phyloP scores from a whole-genome alignment of 768 basidiomycete species.

The Phanerochaete sordida region DNA sequence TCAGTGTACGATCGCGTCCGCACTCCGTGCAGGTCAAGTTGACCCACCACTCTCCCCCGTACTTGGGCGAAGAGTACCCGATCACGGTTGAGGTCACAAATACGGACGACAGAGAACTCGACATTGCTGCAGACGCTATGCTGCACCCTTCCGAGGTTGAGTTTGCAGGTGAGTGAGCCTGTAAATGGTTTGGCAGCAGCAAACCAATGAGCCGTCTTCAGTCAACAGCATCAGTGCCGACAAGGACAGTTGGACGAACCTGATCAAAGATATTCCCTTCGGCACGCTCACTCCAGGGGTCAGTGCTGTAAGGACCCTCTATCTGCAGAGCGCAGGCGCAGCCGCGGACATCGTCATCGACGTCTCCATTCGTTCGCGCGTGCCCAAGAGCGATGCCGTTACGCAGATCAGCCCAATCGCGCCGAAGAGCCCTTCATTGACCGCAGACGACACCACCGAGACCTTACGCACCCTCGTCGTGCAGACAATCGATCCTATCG shows the following conservation, averaged over 20 bases:
- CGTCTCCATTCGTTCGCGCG: constrained; percentile 69
- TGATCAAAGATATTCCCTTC: constrained; percentile 72
- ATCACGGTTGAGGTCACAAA: constrained; percentile 71
- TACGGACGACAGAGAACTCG: constrained; percentile 63
- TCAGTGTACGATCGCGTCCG: constrained; percentile 59
- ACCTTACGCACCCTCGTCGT: constrained; percentile 64
- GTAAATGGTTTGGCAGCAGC: neutral
- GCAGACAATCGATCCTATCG: constrained; percentile 62
- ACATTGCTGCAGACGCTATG: constrained; percentile 68
- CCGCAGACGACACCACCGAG: constrained; percentile 46
- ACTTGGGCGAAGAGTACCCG: constrained; percentile 77
- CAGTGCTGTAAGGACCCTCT: constrained; percentile 56
- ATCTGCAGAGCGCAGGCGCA: constrained; percentile 57
- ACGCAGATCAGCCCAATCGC: constrained; percentile 10
- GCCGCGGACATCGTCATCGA: constrained; percentile 75
- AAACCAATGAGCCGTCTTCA: constrained; percentile 20
- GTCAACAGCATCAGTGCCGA: constrained; percentile 62
- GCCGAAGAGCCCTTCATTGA: constrained; percentile 25
- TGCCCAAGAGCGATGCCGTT: constrained; percentile 17
- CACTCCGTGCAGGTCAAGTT: constrained; percentile 56
- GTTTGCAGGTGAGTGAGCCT: constrained; percentile 51
- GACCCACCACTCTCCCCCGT: constrained; percentile 63
- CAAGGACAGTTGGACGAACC: constrained; percentile 58
- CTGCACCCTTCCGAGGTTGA: constrained; percentile 80
- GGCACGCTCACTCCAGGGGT: constrained; percentile 61